Evolutionary conservation across 2,329 filamentous ascomycete species (phyloP), one percentile per base, ranked within the genome.

Genomic region (Calonectria fujianensis): DNA sequence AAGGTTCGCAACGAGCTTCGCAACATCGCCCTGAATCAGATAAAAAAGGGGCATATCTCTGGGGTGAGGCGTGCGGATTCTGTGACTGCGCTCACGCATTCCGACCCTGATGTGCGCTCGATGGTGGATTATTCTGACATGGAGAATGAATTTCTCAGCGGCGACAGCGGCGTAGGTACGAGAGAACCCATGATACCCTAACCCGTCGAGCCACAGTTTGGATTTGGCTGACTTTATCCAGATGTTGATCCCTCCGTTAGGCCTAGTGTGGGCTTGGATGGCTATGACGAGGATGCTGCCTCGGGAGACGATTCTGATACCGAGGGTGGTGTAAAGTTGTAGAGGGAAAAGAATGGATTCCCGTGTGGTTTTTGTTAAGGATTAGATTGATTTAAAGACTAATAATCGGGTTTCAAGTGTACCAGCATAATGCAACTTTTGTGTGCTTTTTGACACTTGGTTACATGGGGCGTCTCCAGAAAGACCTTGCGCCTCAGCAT

Each of bases 1-100:
- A 61, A 32, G 32, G 29, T 80, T 6, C 74, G 72, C 10, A 45
- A 61, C 14, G 78, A 76, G 10, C 32, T 80, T 39, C 41, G 75
- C 4, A 45, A 32, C 6, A 50, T 50, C 50, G 41, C 29, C 10
- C 18, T 48, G 41, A 41, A 50, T 11, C 29, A 35, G 5, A 65
- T 65, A n/a, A 65, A 9, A 20, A 50, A 50, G 8, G 14, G 31
- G 20, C 39, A 18, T 24, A 24, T 68, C 48, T 24, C 31, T 24
- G 27, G 41, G 13, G 35, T 45, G 35, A 48, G 31, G 27, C 78
- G 77, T 4, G 48, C 63, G 0, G 76, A 79, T 52, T 79, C 78
- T 20, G 14, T 77, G 11, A 80, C 78, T 13, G 79, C 73, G 6
- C 72, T 78, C 1, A 75, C 77, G 8, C 39, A 27, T 10, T 68